Evolutionary conservation across 1,139 yeast genomes (phyloP), one percentile per base, ranked within the genome.

Genomic region (Yamadazyma aaseri): DNA sequence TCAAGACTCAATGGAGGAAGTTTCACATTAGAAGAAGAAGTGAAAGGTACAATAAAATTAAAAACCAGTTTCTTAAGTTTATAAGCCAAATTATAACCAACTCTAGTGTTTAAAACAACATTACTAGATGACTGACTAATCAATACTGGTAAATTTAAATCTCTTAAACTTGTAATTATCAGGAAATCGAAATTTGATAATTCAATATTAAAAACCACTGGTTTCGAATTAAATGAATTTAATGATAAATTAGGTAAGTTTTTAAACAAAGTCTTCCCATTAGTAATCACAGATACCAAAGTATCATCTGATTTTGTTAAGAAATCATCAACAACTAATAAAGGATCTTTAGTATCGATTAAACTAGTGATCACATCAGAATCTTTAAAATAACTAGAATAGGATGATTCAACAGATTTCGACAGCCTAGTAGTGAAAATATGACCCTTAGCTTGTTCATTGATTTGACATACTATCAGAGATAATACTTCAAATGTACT

Each of bases 101-200:
- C 73, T 25, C 72, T 57, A 25, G 53, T 44, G 34, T 46, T 47
- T 10, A 85, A 65, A 34, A 74, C 65, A 36, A 68, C 70, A 45
- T 82, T 86, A 20, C 63, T 58, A 5, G 73, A 56, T 27, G 69
- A 63, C 47, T 76, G 80, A 8, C 96, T 84, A 35, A 87, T 72
- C 40, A 87, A 58, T 18, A 84, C 68, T 8, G 81, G 75, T 45
- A 70, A 73, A 13, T 79, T 77, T 32, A 83, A 67, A 56, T 86
- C 94, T 52, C 90, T 79, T 46, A 86, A 66, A 8, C 86, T 75
- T 11, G 90, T 68, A 21, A 86, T 74, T 20, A 76, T 64, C 7
- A 84, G 74, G 54, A 68, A 86, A 55, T 87, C 95, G 44, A 69
- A 69, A 36, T 65, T 58, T 26, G 63, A 41, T 40, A 84, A 58